These are phyloP conservation scores for Eucalyptus erythrocorys DNA, from an alignment of 345 rosid genomes.

Conservation along the genomic window DNA sequence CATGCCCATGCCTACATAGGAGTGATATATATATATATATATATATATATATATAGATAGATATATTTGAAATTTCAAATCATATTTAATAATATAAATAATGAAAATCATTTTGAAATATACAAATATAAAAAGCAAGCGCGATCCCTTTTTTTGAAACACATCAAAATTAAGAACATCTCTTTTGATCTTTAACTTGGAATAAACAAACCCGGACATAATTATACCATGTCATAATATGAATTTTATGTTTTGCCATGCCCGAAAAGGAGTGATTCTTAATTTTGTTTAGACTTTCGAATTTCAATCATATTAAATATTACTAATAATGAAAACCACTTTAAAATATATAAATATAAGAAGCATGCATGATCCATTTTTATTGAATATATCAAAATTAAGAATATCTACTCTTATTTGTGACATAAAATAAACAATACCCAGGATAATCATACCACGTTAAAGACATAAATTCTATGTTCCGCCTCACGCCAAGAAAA, in stretches of 20 bases:
- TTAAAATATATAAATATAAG: neutral
- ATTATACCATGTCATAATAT: neutral
- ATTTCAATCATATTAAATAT: neutral
- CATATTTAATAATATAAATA: neutral
- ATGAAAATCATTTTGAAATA: neutral
- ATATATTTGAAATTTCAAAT: neutral
- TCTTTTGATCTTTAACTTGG: neutral
- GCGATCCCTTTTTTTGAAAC: rapidly evolving
- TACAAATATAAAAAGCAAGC: neutral
- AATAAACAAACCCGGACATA: neutral
- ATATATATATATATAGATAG: neutral
- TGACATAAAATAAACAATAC: neutral
- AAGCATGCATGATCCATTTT: neutral
- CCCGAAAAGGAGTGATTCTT: too few species aligned
- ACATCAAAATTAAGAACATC: neutral
- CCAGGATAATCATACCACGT: neutral
- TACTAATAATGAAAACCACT: neutral
- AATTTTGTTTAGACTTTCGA: neutral
- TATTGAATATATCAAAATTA: neutral
- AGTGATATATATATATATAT: neutral
- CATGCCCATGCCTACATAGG: neutral
- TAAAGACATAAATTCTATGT: neutral
- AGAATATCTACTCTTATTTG: neutral
- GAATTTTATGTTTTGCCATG: neutral
- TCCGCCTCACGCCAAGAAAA: too few species aligned